Conservation (phyloP, 495 filamentous ascomycete genomes). For the Jackrogersella minutella region DNA sequence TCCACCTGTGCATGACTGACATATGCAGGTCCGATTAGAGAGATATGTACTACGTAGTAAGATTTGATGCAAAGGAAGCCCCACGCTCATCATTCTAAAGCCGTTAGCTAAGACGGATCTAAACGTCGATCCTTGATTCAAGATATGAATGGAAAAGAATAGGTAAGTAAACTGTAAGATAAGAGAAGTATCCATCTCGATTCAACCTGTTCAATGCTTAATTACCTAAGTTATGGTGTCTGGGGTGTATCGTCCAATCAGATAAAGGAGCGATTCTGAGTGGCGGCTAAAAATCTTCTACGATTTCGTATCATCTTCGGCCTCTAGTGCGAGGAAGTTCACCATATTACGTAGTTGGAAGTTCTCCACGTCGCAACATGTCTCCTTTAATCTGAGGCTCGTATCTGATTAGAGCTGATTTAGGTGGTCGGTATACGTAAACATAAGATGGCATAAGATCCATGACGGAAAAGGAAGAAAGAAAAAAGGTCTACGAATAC, state of each 20-base stretch:
- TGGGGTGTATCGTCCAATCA: constrained; percentile 16
- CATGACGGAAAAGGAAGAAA: no score
- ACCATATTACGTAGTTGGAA: not conserved
- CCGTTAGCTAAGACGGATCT: constrained; percentile 12
- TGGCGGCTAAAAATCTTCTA: not conserved
- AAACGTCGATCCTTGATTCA: constrained; percentile 19
- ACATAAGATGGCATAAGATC: constrained; percentile 2
- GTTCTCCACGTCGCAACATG: constrained; percentile 3
- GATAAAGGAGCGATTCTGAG: not conserved
- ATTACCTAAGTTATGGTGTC: not conserved
- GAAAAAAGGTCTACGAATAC: no score
- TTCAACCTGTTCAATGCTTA: not conserved
- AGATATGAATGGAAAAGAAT: constrained; percentile 11
- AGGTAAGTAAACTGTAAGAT: constrained; percentile 26
- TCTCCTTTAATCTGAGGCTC: not conserved
- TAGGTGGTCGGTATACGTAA: not conserved
- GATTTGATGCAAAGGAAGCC: constrained; percentile 3
- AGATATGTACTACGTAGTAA: constrained; percentile 19
- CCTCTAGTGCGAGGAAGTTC: not conserved
- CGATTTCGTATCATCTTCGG: constrained; percentile 3
- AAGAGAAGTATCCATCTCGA: no score
- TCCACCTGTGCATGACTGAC: constrained; percentile 1
- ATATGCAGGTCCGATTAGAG: constrained; percentile 15
- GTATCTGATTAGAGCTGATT: not conserved
- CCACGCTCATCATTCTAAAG: constrained; percentile 21